phyloP scores from a whole-genome alignment of 257 asterid genomes.

The Sherardia arvensis region DNA sequence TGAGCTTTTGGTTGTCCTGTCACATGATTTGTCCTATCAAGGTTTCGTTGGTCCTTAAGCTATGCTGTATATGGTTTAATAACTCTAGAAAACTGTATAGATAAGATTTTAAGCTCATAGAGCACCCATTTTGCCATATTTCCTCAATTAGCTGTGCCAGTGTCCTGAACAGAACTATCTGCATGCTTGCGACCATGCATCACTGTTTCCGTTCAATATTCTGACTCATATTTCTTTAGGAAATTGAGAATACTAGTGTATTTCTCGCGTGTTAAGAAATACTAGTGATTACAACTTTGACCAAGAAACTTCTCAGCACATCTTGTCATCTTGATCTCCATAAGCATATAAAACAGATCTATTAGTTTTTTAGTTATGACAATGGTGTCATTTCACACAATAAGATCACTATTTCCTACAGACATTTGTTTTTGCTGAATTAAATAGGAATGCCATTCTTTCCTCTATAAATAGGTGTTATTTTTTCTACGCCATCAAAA shows the following conservation, averaged over 20 bases:
- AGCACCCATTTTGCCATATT: not conserved
- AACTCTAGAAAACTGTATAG: not conserved
- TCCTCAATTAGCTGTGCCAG: not conserved
- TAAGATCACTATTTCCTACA: not conserved
- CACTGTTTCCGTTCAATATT: not conserved
- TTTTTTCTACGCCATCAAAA: not conserved
- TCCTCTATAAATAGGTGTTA: not conserved
- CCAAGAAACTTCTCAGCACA: not conserved
- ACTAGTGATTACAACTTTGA: not conserved
- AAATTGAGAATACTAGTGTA: not conserved
- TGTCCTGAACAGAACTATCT: not conserved
- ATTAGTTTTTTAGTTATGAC: not conserved
- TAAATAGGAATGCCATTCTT: not conserved
- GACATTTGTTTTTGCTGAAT: not conserved
- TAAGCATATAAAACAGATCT: not conserved
- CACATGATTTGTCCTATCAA: not conserved
- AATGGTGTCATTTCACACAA: not conserved
- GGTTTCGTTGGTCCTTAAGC: not conserved
- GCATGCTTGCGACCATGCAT: not conserved
- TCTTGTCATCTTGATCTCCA: not conserved
- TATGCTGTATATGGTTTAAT: not conserved
- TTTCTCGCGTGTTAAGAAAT: not conserved
- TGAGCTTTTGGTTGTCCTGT: not conserved
- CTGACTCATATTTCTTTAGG: not conserved
- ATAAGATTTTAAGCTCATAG: not conserved